Evolutionary conservation across 495 filamentous ascomycete genomes (phyloP).

Genomic region (Lophiostoma macrostomum): DNA sequence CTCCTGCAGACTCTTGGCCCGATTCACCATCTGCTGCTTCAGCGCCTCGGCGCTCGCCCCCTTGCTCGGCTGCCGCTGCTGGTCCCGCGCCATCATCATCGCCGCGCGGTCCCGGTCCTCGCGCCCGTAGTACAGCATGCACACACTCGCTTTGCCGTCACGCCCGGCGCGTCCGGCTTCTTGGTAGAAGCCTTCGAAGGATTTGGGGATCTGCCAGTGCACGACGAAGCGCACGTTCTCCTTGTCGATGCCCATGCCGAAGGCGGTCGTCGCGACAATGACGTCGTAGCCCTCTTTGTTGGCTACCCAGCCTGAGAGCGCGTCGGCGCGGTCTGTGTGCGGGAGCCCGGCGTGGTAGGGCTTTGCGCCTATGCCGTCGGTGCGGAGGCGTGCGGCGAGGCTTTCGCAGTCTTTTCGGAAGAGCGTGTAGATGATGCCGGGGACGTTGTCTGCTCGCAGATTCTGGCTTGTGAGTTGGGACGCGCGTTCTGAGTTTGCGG

Average conservation of each 20-base stretch:
- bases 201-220: slow-evolving; percentile 89
- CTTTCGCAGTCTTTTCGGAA: slow-evolving; percentile 72
- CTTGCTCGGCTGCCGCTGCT: slow-evolving; percentile 25
- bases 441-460: slow-evolving; percentile 60
- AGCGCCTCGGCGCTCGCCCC: slow-evolving; percentile 37
- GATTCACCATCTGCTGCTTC: slow-evolving; percentile 48
- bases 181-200: slow-evolving; percentile 93
- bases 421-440: slow-evolving; percentile 88
- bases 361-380: slow-evolving; percentile 62
- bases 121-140: slow-evolving; percentile 83
- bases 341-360: slow-evolving; percentile 68
- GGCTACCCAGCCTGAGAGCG: slow-evolving; percentile 69
- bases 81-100: slow-evolving; percentile 39
- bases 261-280: slow-evolving; percentile 91
- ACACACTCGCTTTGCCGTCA: slow-evolving; percentile 80
- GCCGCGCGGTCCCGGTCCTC: slow-evolving; percentile 74
- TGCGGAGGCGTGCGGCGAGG: slow-evolving; percentile 62
- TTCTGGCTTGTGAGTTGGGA: slow-evolving; percentile 49
- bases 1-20: slow-evolving; percentile 40
- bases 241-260: slow-evolving; percentile 98
- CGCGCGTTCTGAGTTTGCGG: slow-evolving; percentile 45
- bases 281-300: slow-evolving; percentile 75
- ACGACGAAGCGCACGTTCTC: slow-evolving; percentile 88
- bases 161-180: slow-evolving; percentile 90
- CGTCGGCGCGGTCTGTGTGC: slow-evolving; percentile 60